Percentiles rank a stretch among this genome's conserved stretches.
phyloP scores from a whole-genome alignment of 805 yeast genomes.

The Yarrowia keelungensis region DNA sequence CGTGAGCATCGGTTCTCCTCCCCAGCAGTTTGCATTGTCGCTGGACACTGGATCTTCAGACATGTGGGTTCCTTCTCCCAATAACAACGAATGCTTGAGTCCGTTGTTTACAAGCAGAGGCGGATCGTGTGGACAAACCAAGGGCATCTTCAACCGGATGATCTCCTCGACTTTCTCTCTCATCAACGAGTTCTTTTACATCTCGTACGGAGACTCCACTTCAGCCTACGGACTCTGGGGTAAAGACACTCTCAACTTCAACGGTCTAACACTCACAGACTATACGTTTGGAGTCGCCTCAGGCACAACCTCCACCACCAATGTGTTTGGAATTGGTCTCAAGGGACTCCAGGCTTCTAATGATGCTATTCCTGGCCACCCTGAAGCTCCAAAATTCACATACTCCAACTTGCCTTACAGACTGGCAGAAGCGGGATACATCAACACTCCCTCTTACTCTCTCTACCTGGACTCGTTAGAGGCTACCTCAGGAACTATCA shows the following conservation, averaged over 20 bases:
- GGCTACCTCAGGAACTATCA: conserved; percentile 49
- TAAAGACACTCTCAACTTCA: conserved; percentile 60
- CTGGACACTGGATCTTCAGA: conserved; percentile 78
- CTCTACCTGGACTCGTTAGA: conserved; percentile 51
- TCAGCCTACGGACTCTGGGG: conserved; percentile 61
- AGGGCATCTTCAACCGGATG: conserved; percentile 14
- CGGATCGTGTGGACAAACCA: neutral
- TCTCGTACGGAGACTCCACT: conserved; percentile 50
- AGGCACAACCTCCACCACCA: conserved; percentile 50
- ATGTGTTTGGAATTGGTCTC: conserved; percentile 51
- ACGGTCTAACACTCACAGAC: conserved; percentile 58
- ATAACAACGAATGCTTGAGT: conserved; percentile 15
- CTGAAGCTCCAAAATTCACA: conserved; percentile 6
- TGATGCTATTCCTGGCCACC: conserved; percentile 38
- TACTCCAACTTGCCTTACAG: conserved; percentile 45
- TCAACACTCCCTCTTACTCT: conserved; percentile 54
- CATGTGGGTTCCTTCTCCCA: conserved; percentile 57
- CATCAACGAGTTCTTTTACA: conserved; percentile 42
- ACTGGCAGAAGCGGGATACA: conserved; percentile 51
- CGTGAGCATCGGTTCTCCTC: conserved; percentile 61
- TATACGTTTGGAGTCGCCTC: conserved; percentile 60
- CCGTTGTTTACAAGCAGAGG: conserved; percentile 13
- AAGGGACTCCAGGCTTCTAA: conserved; percentile 47
- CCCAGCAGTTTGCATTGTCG: conserved; percentile 59
- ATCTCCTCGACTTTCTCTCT: conserved; percentile 42